Conservation (phyloP, 1,284 basidiomycete species). For the Coriolopsis trogii region DNA sequence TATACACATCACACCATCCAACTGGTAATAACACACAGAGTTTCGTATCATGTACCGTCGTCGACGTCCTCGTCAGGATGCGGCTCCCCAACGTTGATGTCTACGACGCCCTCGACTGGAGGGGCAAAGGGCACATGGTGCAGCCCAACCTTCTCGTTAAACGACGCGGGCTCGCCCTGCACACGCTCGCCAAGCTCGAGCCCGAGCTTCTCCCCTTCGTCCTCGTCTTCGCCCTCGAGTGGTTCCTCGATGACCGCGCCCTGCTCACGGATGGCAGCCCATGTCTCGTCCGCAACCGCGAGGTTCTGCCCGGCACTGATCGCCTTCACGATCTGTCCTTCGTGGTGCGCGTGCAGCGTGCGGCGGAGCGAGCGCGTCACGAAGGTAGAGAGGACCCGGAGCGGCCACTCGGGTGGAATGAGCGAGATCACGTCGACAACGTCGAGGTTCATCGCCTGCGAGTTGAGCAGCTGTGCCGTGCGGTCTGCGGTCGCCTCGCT, state of each 20-base stretch:
- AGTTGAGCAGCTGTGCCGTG: slow-evolving; percentile 71
- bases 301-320: slow-evolving; percentile 75
- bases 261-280: slow-evolving; percentile 57
- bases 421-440: slow-evolving; percentile 73
- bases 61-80: slow-evolving; percentile 11
- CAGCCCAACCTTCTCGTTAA: slow-evolving; percentile 29
- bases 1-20: slow-evolving; percentile 22
- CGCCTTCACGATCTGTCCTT: slow-evolving; percentile 73
- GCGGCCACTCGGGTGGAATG: slow-evolving; percentile 77
- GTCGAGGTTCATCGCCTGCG: slow-evolving; percentile 81
- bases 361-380: slow-evolving; percentile 77
- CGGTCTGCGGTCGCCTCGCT: slow-evolving; percentile 53
- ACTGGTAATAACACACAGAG: slow-evolving; percentile 5
- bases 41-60: slow-evolving; percentile 17
- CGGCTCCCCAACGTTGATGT: slow-evolving; percentile 17
- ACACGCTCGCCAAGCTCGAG: slow-evolving; percentile 27
- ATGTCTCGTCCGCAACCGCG: slow-evolving; percentile 57
- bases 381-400: slow-evolving; percentile 75
- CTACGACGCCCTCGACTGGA: slow-evolving; percentile 13
- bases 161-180: slow-evolving; percentile 27
- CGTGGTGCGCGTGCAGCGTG: slow-evolving; percentile 70
- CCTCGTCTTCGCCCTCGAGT: slow-evolving; percentile 41
- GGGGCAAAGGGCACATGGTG: slow-evolving; percentile 3
- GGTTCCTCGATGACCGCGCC: slow-evolving; percentile 73
- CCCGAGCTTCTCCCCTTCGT: slow-evolving; percentile 22